Conservation (phyloP, 306 rosid species). For the Datisca glomerata region DNA sequence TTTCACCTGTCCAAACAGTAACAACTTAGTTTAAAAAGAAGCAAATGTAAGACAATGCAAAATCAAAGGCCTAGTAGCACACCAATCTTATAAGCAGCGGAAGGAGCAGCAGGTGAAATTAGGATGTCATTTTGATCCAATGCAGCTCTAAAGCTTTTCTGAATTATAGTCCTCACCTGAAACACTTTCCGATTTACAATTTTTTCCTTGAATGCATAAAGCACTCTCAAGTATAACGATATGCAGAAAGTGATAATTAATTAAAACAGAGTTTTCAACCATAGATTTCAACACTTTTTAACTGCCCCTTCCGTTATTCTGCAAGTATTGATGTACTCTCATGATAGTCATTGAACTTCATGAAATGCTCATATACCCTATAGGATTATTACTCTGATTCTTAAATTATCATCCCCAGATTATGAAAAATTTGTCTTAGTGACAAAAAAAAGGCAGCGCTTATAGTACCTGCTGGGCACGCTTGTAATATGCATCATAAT, state of each 20-base stretch:
- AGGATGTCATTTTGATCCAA: slow-evolving; percentile 70
- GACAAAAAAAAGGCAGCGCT: slow-evolving; percentile 3
- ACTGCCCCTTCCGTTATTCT: too few species aligned
- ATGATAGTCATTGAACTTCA: too few species aligned
- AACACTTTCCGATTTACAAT: slow-evolving; percentile 18
- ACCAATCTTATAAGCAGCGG: slow-evolving; percentile 93
- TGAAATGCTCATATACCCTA: too few species aligned
- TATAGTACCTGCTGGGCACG: slow-evolving; percentile 89
- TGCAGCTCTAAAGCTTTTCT: slow-evolving; percentile 77
- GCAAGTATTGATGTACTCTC: too few species aligned
- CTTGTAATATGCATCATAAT: slow-evolving; percentile 97
- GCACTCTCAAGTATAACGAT: too few species aligned
- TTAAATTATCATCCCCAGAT: too few species aligned
- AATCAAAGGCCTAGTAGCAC: slow-evolving; percentile 1
- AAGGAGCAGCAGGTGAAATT: slow-evolving; percentile 94
- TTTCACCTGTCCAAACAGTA: slow-evolving; percentile 49
- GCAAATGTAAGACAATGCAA: slow-evolving; percentile 5
- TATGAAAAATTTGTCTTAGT: too few species aligned
- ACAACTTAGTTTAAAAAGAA: slow-evolving; percentile 7
- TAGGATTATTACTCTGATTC: too few species aligned
- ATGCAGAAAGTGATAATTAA: too few species aligned
- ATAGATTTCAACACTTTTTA: too few species aligned
- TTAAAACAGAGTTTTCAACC: too few species aligned
- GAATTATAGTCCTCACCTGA: slow-evolving; percentile 91
- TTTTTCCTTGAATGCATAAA: slow-evolving; percentile 4